Base-by-base conservation (phyloP, 2,329 filamentous ascomycete species). In the Coleophoma crateriformis region DNA sequence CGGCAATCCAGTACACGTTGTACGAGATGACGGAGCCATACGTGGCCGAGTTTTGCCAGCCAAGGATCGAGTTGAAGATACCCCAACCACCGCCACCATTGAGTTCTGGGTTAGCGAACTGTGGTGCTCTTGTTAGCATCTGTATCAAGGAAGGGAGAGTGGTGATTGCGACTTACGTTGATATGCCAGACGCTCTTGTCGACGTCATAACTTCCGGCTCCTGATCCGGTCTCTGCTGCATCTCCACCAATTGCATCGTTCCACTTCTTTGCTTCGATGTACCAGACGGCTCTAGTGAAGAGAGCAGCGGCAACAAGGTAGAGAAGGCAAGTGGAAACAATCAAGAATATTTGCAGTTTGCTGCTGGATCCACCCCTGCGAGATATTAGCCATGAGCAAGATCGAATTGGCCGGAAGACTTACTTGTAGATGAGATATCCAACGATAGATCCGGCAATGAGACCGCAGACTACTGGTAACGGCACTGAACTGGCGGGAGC, bases 31-130 rank as follows among this genome's bases (percentile, higher is more conserved):
- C 86, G 1, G 88, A 91, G 46, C 90, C 89, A 60, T 92, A 90
- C 2, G 90, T 95, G 5, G 88, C 90, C 12, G 87, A 89, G 71
- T 95, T 95, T 53, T 83, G 80, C 90, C 90, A 96, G 51, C 90
- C 90, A 11, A 95, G 75, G 47, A 95, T 76, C 51, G 88, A 83
- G 60, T 95, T 92, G 75, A 95, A 90, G 57, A 95, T 82, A 49
- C 88, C 88, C 90, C 89, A 95, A 41, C 87, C 88, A 35, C 85
- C 83, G 44, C 85, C 85, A 27, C 87, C 85, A 54, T 88, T 84
- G 37, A 84, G 68, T 47, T 82, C 71, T 0, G 89, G 85, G 60
- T 81, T 91, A 66, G 88, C 94, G 72, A 88, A 95, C 82, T 87
- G 12, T 27, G 8, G 27, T 3, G 6, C 6, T 27, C 27, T 27